Base-by-base conservation (phyloP, 306 rosid genomes). In the Citrullus mucosospermus region DNA sequence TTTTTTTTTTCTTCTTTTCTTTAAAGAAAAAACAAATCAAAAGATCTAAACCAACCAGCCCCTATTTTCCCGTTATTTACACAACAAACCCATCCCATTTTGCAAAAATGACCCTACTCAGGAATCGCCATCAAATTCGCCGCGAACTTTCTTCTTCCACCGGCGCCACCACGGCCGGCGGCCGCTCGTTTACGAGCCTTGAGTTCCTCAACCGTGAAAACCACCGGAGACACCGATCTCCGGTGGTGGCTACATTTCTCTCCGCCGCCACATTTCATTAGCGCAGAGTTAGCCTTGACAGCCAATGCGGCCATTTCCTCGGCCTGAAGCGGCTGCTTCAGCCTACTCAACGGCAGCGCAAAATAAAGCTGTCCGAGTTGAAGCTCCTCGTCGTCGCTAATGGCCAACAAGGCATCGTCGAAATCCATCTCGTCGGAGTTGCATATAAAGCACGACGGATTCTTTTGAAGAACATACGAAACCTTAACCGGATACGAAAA, bases 281-380 rank as follows among this genome's bases (percentile, higher is more conserved):
- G 87, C 0, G 98, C 99, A 1, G 99, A 88, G 83, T 85, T 96
- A 71, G 99, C 99, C 81, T 85, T 92, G n/a, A 95, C 97, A 3
- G 99, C 99, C 88, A 95, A 86, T 88, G 99, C 96, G 3, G 99
- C 99, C 97, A 96, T 91, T 78, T 92, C 99, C 17, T 90, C 90
- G 0, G 97, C 80, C 81, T 83, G 97, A 11, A 96, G 82, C 0
- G 84, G 91, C 7, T 84, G 88, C 22, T 58, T 68, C 39, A 96
- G 74, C 81, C 91, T 79, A 46, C 62, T 89, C 78, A 91, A 81
- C 2, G 99, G 98, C 75, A 96, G 83, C 6, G 91, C 97, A 51
- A 96, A 96, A 77, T 96, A 96, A 2, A 92, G 96, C 83, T 92
- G 97, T 6, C 99, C 99, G 0, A 87, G 86, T 48, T 85, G 97